Percentiles rank a stretch among this genome's conserved stretches.
These are phyloP conservation scores for Lachancea quebecensis DNA, from an alignment of 805 yeast species.

Conservation along the genomic window DNA sequence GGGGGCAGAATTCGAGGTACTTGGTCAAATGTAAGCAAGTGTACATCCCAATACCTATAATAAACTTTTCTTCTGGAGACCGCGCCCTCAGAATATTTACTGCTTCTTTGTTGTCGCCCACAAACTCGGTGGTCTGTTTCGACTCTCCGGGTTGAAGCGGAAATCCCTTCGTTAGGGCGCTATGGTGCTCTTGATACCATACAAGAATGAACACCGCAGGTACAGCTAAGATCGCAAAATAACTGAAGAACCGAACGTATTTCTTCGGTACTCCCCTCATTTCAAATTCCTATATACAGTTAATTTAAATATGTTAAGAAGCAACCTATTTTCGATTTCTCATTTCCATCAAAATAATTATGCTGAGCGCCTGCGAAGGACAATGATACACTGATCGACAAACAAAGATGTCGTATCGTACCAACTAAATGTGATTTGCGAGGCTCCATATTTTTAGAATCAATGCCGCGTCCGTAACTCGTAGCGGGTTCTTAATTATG, in stretches of 20 bases:
- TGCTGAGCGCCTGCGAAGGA: too few relatives aligned
- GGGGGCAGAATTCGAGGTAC: conserved; percentile 9
- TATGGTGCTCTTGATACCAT: background rate
- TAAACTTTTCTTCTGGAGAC: conserved; percentile 5
- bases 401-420: too few relatives aligned
- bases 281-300: too few relatives aligned
- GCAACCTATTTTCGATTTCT: too few relatives aligned
- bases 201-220: background rate
- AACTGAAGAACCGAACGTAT: conserved; percentile 1
- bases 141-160: too few relatives aligned
- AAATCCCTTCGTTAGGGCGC: background rate
- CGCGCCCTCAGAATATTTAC: background rate
- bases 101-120: background rate
- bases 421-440: too few relatives aligned
- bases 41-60: conserved; percentile 15
- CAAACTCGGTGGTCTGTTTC: background rate
- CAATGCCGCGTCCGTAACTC: too few relatives aligned
- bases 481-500: too few relatives aligned
- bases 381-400: too few relatives aligned
- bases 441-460: too few relatives aligned
- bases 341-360: too few relatives aligned
- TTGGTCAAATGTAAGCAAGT: conserved; percentile 19
- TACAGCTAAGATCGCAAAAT: background rate
- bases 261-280: conserved; percentile 5
- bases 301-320: too few relatives aligned